phyloP scores from a whole-genome alignment of 2,329 filamentous ascomycete species.

The Aspergillus viridinutans region DNA sequence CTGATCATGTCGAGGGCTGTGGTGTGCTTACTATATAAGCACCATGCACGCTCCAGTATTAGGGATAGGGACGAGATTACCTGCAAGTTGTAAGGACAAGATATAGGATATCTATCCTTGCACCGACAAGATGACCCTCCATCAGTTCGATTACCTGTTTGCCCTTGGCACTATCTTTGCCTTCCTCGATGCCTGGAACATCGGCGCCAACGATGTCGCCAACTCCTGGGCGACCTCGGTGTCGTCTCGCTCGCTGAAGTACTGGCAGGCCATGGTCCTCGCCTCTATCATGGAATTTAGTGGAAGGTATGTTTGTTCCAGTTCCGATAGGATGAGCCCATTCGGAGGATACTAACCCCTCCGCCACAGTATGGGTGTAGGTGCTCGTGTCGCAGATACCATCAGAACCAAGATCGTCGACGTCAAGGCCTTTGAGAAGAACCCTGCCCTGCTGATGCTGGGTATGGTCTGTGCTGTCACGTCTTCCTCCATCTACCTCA shows the following conservation, averaged over 20 bases:
- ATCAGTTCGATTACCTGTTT: slow-evolving; percentile 17
- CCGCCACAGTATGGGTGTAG: slow-evolving; percentile 13
- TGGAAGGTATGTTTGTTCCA: slow-evolving; percentile 7
- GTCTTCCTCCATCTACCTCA: slow-evolving; percentile 14
- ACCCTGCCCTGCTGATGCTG: slow-evolving; percentile 14
- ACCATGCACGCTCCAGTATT: neutral
- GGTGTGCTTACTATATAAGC: slow-evolving; percentile 5
- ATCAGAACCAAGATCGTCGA: slow-evolving; percentile 17
- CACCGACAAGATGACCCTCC: slow-evolving; percentile 7
- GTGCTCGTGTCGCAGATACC: slow-evolving; percentile 14
- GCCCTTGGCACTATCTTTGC: slow-evolving; percentile 19
- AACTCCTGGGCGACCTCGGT: slow-evolving; percentile 18
- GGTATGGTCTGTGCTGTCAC: slow-evolving; percentile 15
- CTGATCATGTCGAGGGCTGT: neutral
- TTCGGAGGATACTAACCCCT: neutral
- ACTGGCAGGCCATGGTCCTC: slow-evolving; percentile 17
- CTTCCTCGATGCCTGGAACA: slow-evolving; percentile 18
- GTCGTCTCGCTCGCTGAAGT: slow-evolving; percentile 15
- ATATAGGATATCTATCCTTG: neutral
- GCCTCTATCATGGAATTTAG: slow-evolving; percentile 15
- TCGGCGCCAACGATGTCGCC: slow-evolving; percentile 19
- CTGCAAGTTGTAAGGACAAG: neutral
- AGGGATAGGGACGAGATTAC: neutral
- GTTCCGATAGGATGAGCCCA: too few species aligned
- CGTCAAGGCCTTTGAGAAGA: slow-evolving; percentile 3